phyloP scores from a whole-genome alignment of 1,284 basidiomycete genomes.

The Ganoderma resinaceum region DNA sequence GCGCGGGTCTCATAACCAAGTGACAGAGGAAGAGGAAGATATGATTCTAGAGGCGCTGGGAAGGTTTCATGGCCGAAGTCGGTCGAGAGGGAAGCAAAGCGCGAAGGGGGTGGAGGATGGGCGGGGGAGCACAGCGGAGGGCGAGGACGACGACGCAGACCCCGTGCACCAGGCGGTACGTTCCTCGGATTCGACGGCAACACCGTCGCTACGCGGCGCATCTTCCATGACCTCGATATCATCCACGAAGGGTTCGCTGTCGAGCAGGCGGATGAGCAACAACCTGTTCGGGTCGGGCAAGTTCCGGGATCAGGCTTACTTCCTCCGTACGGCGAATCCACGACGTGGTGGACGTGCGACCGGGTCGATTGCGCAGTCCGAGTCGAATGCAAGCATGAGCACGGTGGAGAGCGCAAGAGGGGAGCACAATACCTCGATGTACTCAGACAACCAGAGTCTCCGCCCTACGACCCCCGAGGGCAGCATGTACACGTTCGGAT shows the following conservation, averaged over 20 bases:
- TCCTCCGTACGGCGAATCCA: slow-evolving; percentile 59
- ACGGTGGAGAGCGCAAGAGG: slow-evolving; percentile 36
- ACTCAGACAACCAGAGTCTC: slow-evolving; percentile 50
- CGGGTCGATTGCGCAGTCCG: slow-evolving; percentile 59
- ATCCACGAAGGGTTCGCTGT: slow-evolving; percentile 41
- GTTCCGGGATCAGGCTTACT: slow-evolving; percentile 74
- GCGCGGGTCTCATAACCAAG: slow-evolving; percentile 66
- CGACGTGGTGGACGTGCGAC: slow-evolving; percentile 54
- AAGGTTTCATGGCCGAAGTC: slow-evolving; percentile 52
- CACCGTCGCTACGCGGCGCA: slow-evolving; percentile 44
- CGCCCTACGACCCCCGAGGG: slow-evolving; percentile 63
- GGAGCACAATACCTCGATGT: slow-evolving; percentile 50
- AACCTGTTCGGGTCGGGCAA: slow-evolving; percentile 83
- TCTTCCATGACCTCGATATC: slow-evolving; percentile 52
- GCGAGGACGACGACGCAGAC: slow-evolving; percentile 46
- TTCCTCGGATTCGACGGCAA: slow-evolving; percentile 51
- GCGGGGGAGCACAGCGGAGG: slow-evolving; percentile 29
- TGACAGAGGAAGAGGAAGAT: slow-evolving; percentile 82
- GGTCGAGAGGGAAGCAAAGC: slow-evolving; percentile 24
- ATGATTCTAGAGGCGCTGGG: slow-evolving; percentile 80
- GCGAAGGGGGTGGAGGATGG: slow-evolving; percentile 24
- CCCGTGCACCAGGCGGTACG: slow-evolving; percentile 48
- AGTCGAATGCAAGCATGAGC: slow-evolving; percentile 49
- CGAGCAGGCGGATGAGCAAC: slow-evolving; percentile 78
- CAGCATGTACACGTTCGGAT: slow-evolving; percentile 41